phyloP scores from a whole-genome alignment of 345 rosid species.

The Brassica nigra region DNA sequence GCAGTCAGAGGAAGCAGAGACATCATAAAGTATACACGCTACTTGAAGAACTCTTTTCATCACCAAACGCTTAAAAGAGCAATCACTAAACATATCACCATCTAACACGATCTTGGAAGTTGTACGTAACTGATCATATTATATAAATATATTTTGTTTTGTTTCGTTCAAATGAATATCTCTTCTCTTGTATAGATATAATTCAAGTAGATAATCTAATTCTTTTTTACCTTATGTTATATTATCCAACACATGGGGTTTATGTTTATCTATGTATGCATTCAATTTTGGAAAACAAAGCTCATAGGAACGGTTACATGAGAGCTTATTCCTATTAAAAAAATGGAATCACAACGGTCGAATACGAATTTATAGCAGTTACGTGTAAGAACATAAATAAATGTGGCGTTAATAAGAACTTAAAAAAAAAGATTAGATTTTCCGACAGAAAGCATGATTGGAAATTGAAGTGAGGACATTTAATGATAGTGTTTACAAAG shows the following conservation, averaged over 20 bases:
- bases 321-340: too few relatives aligned
- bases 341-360: neutral
- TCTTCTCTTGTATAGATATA: conserved; percentile 9
- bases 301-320: neutral
- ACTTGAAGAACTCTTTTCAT: conserved; percentile 5
- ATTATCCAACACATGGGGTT: neutral
- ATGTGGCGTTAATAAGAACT: neutral
- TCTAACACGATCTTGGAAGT: conserved; percentile 37
- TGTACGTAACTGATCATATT: conserved; percentile 11
- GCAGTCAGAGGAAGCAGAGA: conserved; percentile 65
- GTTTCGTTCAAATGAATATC: conserved; percentile 7
- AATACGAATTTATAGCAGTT: neutral
- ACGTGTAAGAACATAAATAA: neutral
- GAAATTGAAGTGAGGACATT: conserved; percentile 7
- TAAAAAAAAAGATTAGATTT: neutral
- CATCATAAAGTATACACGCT: conserved; percentile 33
- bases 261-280: neutral
- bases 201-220: neutral
- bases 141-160: neutral
- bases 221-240: neutral
- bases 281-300: neutral
- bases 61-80: neutral
- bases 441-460: conserved; percentile 24
- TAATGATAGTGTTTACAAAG: neutral
- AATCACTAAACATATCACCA: neutral